Evolutionary conservation across 345 rosid genomes (phyloP), one percentile per base, ranked within the genome.

Genomic region (Cardamine occulta): DNA sequence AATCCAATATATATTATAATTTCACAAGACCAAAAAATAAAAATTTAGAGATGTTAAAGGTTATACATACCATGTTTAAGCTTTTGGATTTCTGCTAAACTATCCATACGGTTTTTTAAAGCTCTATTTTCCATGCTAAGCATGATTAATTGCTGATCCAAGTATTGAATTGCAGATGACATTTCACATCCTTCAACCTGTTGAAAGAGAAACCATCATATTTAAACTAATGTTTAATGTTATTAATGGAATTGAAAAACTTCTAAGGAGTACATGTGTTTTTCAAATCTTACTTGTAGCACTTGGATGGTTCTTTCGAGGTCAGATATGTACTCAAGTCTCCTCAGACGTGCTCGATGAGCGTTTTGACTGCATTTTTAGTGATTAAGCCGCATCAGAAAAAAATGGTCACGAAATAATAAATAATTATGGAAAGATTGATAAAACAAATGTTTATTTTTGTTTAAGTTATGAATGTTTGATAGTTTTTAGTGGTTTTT

Each of bases 81-180:
- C 72, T 84, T 81, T 80, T 86, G 87, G 74, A 86, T 88, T 70
- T 86, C 89, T 15, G 88, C 83, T 80, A 88, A 70, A 69, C 86
- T 85, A 72, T 90, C 91, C 63, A 88, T 35, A 4, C 89, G 88
- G 56, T 86, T 88, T 68, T 85, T 84, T 35, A 90, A 81, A 63
- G 89, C 79, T 80, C 84, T 84, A 68, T 90, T 90, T 78, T 90
- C 96, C 93, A 90, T 84, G 84, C 80, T 83, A 62, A 90, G 68
- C 77, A 90, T 84, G 40, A 88, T 70, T 61, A 80, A 59, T 65
- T 81, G 88, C 73, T 88, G 91, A 82, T 90, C 86, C 51, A 86
- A 77, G 74, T 86, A 88, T 66, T 84, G 88, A 62, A 90, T 68
- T 48, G 85, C 86, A 0, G 89, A 86, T 7, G 89, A 85, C 79